phyloP scores from a whole-genome alignment of 495 filamentous ascomycete genomes.

The Monascus purpureus region DNA sequence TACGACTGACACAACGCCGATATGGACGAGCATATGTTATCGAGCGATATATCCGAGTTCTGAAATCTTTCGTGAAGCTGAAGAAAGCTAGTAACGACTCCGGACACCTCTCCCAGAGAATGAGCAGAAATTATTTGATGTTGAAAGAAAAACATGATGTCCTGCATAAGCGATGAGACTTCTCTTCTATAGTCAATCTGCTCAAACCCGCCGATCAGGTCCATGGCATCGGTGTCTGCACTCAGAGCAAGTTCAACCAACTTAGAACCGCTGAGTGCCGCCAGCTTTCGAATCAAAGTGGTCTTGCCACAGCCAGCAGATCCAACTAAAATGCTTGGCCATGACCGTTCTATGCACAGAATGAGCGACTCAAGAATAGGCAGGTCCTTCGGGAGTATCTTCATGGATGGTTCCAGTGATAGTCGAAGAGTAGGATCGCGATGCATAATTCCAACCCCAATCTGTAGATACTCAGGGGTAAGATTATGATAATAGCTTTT shows the following conservation, averaged over 20 bases:
- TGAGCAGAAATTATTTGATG: slow-evolving; percentile 36
- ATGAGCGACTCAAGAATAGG: slow-evolving; percentile 70
- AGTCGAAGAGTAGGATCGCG: slow-evolving; percentile 45
- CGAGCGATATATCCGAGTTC: slow-evolving; percentile 16
- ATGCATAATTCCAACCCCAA: slow-evolving; percentile 59
- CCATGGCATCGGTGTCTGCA: slow-evolving; percentile 89
- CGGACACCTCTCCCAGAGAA: slow-evolving; percentile 22
- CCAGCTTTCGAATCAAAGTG: slow-evolving; percentile 60
- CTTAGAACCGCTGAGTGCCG: slow-evolving; percentile 55
- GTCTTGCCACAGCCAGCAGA: slow-evolving; percentile 80
- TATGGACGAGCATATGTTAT: slow-evolving; percentile 20
- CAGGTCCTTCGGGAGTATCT: slow-evolving; percentile 43
- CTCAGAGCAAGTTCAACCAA: slow-evolving; percentile 74
- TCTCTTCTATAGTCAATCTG: slow-evolving; percentile 72
- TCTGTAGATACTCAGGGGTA: slow-evolving; percentile 53
- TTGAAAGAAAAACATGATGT: slow-evolving; percentile 41
- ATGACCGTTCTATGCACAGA: slow-evolving; percentile 69
- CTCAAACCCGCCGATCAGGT: slow-evolving; percentile 92
- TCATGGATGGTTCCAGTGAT: slow-evolving; percentile 38
- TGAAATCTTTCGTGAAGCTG: slow-evolving; percentile 23
- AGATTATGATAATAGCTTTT: slow-evolving; percentile 50
- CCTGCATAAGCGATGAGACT: slow-evolving; percentile 36
- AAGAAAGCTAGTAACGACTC: slow-evolving; percentile 18
- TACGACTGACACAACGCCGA: slow-evolving; percentile 16
- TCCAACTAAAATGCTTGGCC: slow-evolving; percentile 82